Base-by-base conservation (phyloP, 208 protist genomes). In the Acanthamoeba sp. region DNA sequence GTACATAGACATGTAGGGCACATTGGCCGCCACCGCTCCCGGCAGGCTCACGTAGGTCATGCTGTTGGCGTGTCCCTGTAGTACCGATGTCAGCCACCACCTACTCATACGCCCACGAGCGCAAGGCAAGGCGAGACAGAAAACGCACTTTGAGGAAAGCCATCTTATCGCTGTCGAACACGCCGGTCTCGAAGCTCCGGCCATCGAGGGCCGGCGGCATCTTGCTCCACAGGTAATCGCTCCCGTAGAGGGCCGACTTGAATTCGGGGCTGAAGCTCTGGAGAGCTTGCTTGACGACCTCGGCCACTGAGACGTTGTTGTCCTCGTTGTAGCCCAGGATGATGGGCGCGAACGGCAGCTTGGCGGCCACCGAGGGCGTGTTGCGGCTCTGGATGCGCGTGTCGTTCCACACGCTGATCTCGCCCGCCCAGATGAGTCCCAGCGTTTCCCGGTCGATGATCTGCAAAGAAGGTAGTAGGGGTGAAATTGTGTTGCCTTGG, bases 381-480 rank as follows among this genome's bases (percentile, higher is more conserved):
- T n/a, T 87, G 16, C 7, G 0, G 2, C 24, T 55, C 52, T 20
- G 7, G 45, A 87, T 87, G 27, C n/a, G 29, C 7, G 78, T 20
- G 45, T 87, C 78, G 48, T 87, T 87, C 78, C 78, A 87, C 42
- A 57, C 42, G 27, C 22, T 87, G 24, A 87, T 59, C 2, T 59
- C 34, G 42, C 78, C 78, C 2, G 78, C 78, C 78, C 78, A 87
- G 22, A 87, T 87, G 12, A 50, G 78, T 24, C 42, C 78, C 45
- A 87, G 38, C 4, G 78, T 87, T 10, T 87, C 42, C 16, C 78
- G 5, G 78, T 87, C 78, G 10, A 87, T 18, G 16, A 87, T 10
- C 78, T 87, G 22, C 7, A 69, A 9, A n/a, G n/a, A n/a, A n/a
- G n/a, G n/a, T n/a, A n/a, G n/a, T n/a, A n/a, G n/a, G n/a, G n/a